Conservation (phyloP, 352 stramenopile genomes). For the Paralagenidium karlingii region DNA sequence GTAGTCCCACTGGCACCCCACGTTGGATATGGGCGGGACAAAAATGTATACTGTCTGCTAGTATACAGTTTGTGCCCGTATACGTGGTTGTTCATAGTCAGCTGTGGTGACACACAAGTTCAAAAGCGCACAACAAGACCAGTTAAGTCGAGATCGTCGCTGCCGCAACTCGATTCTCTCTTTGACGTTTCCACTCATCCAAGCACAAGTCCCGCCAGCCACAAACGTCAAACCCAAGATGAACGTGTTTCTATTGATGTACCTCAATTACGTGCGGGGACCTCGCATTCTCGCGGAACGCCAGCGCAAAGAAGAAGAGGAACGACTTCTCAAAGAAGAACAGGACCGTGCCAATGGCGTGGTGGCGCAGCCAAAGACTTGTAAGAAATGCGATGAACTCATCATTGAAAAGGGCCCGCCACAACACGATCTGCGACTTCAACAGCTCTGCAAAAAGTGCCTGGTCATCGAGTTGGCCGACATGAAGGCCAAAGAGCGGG, state of each 20-base stretch:
- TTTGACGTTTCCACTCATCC: too few species aligned
- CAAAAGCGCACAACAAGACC: too few species aligned
- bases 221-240: constrained; percentile 10
- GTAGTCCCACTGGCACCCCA: too few species aligned
- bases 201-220: too few species aligned
- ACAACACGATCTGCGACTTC: constrained; percentile 14
- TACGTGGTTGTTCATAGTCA: too few species aligned
- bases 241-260: constrained; percentile 71
- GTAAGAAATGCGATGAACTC: constrained; percentile 60
- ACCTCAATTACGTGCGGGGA: constrained; percentile 59
- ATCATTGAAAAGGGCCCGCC: constrained; percentile 14
- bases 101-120: too few species aligned
- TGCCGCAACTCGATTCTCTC: too few species aligned
- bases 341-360: constrained; percentile 28
- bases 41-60: too few species aligned
- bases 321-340: constrained; percentile 25
- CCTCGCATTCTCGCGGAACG: constrained; percentile 35
- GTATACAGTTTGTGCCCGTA: too few species aligned
- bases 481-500: constrained; percentile 1
- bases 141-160: too few species aligned
- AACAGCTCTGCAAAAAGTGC: constrained; percentile 29
- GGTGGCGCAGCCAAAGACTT: constrained; percentile 17
- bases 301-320: constrained; percentile 34
- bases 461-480: constrained; percentile 9
- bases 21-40: too few species aligned